Evolutionary conservation across 2,329 filamentous ascomycete genomes (phyloP).

Genomic region (Xylaria digitata): DNA sequence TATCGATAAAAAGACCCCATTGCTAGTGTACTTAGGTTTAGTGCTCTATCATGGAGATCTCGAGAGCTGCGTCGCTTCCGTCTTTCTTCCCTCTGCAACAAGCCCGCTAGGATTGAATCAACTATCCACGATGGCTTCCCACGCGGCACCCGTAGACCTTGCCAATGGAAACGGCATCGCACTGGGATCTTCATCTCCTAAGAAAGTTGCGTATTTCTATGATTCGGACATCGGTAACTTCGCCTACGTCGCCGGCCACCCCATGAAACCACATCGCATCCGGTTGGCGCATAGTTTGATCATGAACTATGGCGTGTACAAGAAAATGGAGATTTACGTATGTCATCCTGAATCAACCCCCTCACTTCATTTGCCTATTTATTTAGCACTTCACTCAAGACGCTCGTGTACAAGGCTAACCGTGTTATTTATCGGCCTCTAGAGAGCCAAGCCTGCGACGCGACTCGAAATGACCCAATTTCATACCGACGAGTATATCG

Average conservation of each 20-base stretch:
- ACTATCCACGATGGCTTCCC: conserved; percentile 57
- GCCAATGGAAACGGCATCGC: conserved; percentile 62
- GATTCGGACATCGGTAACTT: conserved; percentile 98
- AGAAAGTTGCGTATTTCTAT: conserved; percentile 98
- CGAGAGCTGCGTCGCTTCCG: conserved; percentile 23
- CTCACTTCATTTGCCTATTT: not conserved
- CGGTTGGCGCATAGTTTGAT: conserved; percentile 95
- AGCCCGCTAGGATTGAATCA: conserved; percentile 10
- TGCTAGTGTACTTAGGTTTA: no score
- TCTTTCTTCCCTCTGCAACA: conserved; percentile 29
- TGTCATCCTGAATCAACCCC: conserved; percentile 52
- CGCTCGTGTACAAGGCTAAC: conserved; percentile 22
- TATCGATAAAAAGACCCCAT: conserved; percentile 24
- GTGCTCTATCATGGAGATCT: conserved; percentile 18
- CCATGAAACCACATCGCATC: conserved; percentile 98
- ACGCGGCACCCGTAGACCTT: conserved; percentile 64
- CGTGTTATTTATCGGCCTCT: conserved; percentile 26
- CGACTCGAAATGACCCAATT: conserved; percentile 93
- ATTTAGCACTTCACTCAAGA: not conserved
- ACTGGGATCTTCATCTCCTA: conserved; percentile 61
- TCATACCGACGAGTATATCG: conserved; percentile 94
- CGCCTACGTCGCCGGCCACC: conserved; percentile 95
- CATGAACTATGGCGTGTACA: conserved; percentile 94
- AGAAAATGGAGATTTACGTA: conserved; percentile 96
- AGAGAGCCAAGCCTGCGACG: conserved; percentile 88